Base-by-base conservation (phyloP, 768 basidiomycete species). In the Boletus insuetus region DNA sequence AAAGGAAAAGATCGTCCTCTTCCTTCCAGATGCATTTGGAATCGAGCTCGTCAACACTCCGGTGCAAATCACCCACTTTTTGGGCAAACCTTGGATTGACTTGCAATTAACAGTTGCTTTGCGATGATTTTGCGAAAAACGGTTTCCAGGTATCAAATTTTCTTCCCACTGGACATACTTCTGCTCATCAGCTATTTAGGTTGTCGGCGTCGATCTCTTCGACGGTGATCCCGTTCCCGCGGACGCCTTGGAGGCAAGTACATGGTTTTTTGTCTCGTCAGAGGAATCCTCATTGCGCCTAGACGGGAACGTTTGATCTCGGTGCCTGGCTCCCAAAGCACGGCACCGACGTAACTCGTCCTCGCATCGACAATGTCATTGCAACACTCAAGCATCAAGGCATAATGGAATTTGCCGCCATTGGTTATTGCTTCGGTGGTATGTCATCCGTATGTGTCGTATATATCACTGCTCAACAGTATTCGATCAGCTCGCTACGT, bases 341-440 rank as follows among this genome's bases (percentile, higher is more conserved):
- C 58, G 65, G 65, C 13, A 34, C 57, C 4, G 73, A 66, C 0
- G 26, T 69, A 8, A 80, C 78, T 1, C 78, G 79, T 24, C 81
- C 81, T 2, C 19, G 63, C 42, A 34, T 55, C 22, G 80, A 86
- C 69, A 79, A 77, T 50, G 81, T 86, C 45, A 73, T 86, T 19
- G 70, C 68, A 4, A 79, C 76, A 0, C 76, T 90, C 53, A 83
- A 82, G 66, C 78, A 72, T 22, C 60, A 82, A 55, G 86, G 86
- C 4, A 71, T 88, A 17, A 81, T 72, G 3, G 66, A 63, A 5
- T 77, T 88, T 55, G 84, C 73, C 0, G 81, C 82, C 0, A 77
- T 78, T 7, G 85, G 84, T 6, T 88, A 82, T 71, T 89, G 87
- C 74, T 82, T 80, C 52, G 82, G 84, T 51, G 85, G 80, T 75